phyloP scores from a whole-genome alignment of 2,329 filamentous ascomycete genomes.

The Xylariaceae sp. region DNA sequence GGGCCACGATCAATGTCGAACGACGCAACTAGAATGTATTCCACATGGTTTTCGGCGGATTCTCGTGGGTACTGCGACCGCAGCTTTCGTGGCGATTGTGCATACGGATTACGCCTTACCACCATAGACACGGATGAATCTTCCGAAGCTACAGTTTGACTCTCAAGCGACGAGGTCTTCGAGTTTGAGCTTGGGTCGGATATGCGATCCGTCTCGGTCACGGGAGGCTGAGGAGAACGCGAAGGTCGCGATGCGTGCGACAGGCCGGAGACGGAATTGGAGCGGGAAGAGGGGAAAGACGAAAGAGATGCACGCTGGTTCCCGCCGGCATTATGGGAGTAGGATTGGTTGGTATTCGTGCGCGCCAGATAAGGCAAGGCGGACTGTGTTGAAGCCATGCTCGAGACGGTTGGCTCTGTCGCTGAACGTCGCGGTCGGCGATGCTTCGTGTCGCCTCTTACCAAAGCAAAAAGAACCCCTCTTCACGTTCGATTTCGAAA shows the following conservation, averaged over 20 bases:
- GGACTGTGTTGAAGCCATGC: slow-evolving; percentile 49
- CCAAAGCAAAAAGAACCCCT: too few relatives aligned
- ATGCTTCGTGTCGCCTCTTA: too few relatives aligned
- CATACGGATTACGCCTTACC: slow-evolving; percentile 56
- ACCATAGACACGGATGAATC: slow-evolving; percentile 64
- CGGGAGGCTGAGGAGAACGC: slow-evolving; percentile 59
- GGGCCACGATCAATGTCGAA: slow-evolving; percentile 97
- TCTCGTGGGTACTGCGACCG: slow-evolving; percentile 79
- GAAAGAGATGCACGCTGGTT: slow-evolving; percentile 64
- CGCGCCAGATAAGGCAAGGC: slow-evolving; percentile 51
- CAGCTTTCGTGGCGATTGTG: slow-evolving; percentile 60
- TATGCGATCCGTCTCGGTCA: slow-evolving; percentile 59
- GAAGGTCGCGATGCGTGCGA: slow-evolving; percentile 59
- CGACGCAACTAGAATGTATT: slow-evolving; percentile 96
- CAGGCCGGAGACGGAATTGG: slow-evolving; percentile 58
- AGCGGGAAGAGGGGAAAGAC: slow-evolving; percentile 65
- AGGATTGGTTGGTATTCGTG: slow-evolving; percentile 45
- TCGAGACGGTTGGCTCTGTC: not conserved
- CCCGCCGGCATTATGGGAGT: slow-evolving; percentile 39
- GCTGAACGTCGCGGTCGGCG: not conserved
- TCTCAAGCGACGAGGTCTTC: slow-evolving; percentile 59
- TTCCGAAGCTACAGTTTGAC: slow-evolving; percentile 60
- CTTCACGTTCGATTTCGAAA: not conserved
- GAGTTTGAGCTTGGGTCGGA: slow-evolving; percentile 66
- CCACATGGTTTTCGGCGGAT: slow-evolving; percentile 87